phyloP scores from a whole-genome alignment of 2,329 filamentous ascomycete genomes.

The Thelonectria discophora region DNA sequence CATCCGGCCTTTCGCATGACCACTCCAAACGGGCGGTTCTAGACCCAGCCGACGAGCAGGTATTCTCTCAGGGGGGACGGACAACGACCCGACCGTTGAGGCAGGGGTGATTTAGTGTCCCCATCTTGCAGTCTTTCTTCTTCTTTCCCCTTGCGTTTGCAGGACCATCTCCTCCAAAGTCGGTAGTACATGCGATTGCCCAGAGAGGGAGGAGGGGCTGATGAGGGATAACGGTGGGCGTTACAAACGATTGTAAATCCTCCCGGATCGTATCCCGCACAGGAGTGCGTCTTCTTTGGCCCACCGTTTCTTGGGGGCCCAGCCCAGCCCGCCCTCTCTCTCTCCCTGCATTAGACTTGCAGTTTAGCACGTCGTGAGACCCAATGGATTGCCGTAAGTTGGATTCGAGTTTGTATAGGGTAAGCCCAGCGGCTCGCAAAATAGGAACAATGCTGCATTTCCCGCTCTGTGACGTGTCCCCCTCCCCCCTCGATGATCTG shows the following conservation, averaged over 20 bases:
- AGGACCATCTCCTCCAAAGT: not conserved
- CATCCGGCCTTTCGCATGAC: not conserved
- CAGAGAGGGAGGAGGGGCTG: not conserved
- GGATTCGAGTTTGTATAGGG: too few species aligned
- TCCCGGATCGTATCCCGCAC: conserved; percentile 3
- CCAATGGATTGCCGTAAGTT: too few species aligned
- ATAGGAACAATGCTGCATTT: not conserved
- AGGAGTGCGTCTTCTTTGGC: not conserved
- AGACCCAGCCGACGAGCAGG: not conserved
- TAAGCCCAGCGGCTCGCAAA: not conserved
- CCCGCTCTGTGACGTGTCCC: not conserved
- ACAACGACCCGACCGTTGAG: too few species aligned
- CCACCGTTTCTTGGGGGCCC: not conserved
- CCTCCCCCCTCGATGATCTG: too few species aligned
- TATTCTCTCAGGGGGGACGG: not conserved
- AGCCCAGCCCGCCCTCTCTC: not conserved
- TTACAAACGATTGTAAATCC: not conserved
- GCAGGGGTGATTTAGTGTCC: too few species aligned
- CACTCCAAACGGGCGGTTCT: not conserved
- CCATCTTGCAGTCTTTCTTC: too few species aligned
- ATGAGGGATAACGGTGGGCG: too few species aligned
- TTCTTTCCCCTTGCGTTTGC: not conserved
- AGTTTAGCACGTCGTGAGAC: too few species aligned
- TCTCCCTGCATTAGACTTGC: not conserved
- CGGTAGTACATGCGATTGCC: conserved; percentile 5